A percentile compares a stretch with the other conserved stretches of the same genome.
phyloP scores from a whole-genome alignment of 2,329 filamentous ascomycete species.

The Xylaria sp. region DNA sequence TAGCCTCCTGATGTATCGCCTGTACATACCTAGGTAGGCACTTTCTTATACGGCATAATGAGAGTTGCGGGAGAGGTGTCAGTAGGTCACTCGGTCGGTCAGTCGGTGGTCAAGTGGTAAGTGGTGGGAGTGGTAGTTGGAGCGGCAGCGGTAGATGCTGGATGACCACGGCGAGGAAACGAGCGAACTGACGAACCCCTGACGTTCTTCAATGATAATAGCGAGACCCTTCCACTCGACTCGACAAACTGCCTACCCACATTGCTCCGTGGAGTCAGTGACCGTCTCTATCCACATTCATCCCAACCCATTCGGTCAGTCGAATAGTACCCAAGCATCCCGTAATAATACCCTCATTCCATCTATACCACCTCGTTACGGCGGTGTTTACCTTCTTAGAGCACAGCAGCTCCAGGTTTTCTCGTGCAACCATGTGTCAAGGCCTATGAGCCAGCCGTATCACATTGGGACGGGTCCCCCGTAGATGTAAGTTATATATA shows the following conservation, averaged over 20 bases:
- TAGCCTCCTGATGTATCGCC: constrained; percentile 18
- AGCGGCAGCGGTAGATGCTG: constrained; percentile 2
- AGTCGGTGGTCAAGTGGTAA: not conserved
- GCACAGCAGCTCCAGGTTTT: constrained; percentile 26
- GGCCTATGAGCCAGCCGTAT: constrained; percentile 23
- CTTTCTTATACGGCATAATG: constrained; percentile 1
- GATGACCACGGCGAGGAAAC: constrained; percentile 3
- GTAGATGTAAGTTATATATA: constrained; percentile 27
- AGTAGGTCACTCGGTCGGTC: not conserved
- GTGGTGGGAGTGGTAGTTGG: not conserved
- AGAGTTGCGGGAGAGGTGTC: not conserved
- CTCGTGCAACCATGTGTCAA: constrained; percentile 29
- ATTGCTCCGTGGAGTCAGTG: constrained; percentile 23
- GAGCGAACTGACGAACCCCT: constrained; percentile 18
- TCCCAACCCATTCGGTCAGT: constrained; percentile 14
- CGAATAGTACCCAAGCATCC: constrained; percentile 8
- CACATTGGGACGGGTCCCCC: constrained; percentile 19
- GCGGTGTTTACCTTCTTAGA: constrained; percentile 7
- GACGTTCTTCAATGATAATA: constrained; percentile 16
- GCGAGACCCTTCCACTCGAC: constrained; percentile 12
- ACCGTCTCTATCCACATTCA: constrained; percentile 23
- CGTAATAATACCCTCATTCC: constrained; percentile 20
- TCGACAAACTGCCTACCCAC: constrained; percentile 16
- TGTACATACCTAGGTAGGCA: not conserved
- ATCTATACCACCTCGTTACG: constrained; percentile 12